phyloP scores from a whole-genome alignment of 352 stramenopile genomes.

The Phytophthora tubulina region DNA sequence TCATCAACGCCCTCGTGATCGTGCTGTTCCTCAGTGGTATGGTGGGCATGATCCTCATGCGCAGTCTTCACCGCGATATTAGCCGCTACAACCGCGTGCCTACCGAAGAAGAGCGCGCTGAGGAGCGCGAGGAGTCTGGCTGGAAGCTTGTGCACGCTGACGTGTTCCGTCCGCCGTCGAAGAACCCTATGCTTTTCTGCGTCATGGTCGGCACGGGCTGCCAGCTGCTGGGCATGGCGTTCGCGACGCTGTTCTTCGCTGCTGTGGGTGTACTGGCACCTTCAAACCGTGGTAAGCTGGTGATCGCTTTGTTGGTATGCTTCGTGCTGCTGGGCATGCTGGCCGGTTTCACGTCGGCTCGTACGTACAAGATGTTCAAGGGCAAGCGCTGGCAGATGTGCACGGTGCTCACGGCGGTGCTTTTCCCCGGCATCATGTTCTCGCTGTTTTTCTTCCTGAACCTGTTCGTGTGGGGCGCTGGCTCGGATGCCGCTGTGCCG shows the following conservation, averaged over 20 bases:
- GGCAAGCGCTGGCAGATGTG: conserved; percentile 98
- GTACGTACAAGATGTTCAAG: conserved; percentile 99
- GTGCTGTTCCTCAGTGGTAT: conserved; percentile 99
- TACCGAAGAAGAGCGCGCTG: conserved; percentile 96
- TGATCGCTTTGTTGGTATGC: conserved; percentile 98
- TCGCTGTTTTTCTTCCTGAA: conserved; percentile 98
- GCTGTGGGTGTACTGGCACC: conserved; percentile 96
- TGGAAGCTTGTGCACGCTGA: conserved; percentile 99
- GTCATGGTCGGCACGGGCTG: conserved; percentile 98
- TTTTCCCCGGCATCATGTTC: conserved; percentile 98
- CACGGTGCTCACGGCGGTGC: conserved; percentile 95
- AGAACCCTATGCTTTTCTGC: conserved; percentile 96
- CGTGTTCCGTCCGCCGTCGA: conserved; percentile 97
- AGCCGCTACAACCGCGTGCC: conserved; percentile 97
- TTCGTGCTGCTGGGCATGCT: conserved; percentile 98
- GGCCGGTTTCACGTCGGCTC: conserved; percentile 95
- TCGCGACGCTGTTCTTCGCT: conserved; percentile 98
- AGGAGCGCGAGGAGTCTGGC: conserved; percentile 98
- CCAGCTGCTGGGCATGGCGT: conserved; percentile 96
- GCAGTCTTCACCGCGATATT: conserved; percentile 98
- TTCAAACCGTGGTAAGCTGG: conserved; percentile 97
- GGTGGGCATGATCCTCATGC: conserved; percentile 99
- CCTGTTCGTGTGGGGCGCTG: conserved; percentile 95
- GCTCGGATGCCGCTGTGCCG: conserved; percentile 94
- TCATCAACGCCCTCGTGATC: conserved; percentile 99